Conservation (phyloP, 2,329 filamentous ascomycete species). For the Reticulascus tulasneorum region DNA sequence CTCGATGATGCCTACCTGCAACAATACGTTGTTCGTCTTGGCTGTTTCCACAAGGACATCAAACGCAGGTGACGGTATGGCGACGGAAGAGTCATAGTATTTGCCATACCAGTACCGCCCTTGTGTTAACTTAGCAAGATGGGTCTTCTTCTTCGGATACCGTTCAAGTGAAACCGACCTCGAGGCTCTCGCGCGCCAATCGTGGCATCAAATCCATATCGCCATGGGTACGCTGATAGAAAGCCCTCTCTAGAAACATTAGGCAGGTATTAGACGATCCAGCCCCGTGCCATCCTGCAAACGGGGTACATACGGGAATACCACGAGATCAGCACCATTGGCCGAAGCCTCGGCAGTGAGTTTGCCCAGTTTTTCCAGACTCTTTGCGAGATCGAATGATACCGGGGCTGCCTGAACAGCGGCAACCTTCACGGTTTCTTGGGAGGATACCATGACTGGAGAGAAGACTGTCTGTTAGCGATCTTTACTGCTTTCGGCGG, state of each 20-base stretch:
- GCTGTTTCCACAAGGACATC: slow-evolving; percentile 28
- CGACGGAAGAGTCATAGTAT: slow-evolving; percentile 33
- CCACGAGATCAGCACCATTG: slow-evolving; percentile 32
- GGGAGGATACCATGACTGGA: slow-evolving; percentile 7
- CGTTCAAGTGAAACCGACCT: slow-evolving; percentile 24
- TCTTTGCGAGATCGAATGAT: slow-evolving; percentile 31
- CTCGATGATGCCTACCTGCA: slow-evolving; percentile 36
- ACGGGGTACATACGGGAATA: slow-evolving; percentile 30
- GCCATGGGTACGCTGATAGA: slow-evolving; percentile 37
- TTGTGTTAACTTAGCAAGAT: too few species aligned
- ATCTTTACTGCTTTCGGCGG: too few species aligned
- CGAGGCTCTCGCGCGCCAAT: slow-evolving; percentile 34
- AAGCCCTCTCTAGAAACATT: slow-evolving; percentile 27
- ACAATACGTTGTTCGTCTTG: slow-evolving; percentile 26
- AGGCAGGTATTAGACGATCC: background rate
- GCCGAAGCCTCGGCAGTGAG: slow-evolving; percentile 29
- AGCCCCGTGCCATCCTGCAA: background rate
- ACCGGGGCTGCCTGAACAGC: slow-evolving; percentile 36
- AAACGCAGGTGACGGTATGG: slow-evolving; percentile 32
- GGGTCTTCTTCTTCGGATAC: too few species aligned
- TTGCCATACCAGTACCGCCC: slow-evolving; percentile 37
- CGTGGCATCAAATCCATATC: slow-evolving; percentile 38
- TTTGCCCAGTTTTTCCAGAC: slow-evolving; percentile 28
- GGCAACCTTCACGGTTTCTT: slow-evolving; percentile 29
- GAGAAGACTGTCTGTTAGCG: too few species aligned